Percentiles rank a stretch among this genome's conserved stretches.
Evolutionary conservation across 1,139 yeast species (phyloP).

Genomic region (Kodamaea arcana): DNA sequence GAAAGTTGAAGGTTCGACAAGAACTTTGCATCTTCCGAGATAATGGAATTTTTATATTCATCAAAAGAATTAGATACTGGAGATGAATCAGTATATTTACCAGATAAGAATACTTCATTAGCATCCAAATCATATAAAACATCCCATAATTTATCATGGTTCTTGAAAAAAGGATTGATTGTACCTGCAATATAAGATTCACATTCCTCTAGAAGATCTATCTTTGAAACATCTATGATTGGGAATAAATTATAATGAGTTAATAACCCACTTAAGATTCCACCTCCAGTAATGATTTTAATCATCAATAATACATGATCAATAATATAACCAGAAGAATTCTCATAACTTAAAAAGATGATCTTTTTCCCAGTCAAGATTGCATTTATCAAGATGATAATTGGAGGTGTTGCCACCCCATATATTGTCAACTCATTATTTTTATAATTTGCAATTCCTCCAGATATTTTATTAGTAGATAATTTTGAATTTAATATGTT

Average conservation of each 20-base stretch:
- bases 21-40: slow-evolving; percentile 46
- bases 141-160: slow-evolving; percentile 57
- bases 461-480: slow-evolving; percentile 18
- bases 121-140: slow-evolving; percentile 53
- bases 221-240: slow-evolving; percentile 58
- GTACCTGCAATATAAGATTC: slow-evolving; percentile 63
- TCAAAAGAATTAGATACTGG: slow-evolving; percentile 7
- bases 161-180: slow-evolving; percentile 61
- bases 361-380: slow-evolving; percentile 55
- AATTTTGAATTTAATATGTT: slow-evolving; percentile 34
- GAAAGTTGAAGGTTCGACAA: slow-evolving; percentile 43
- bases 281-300: slow-evolving; percentile 57
- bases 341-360: slow-evolving; percentile 51
- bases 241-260: slow-evolving; percentile 52
- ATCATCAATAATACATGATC: slow-evolving; percentile 52
- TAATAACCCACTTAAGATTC: slow-evolving; percentile 49
- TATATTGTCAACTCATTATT: slow-evolving; percentile 46
- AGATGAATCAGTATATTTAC: slow-evolving; percentile 9
- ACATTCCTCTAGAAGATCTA: slow-evolving; percentile 50
- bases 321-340: slow-evolving; percentile 52
- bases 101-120: slow-evolving; percentile 38
- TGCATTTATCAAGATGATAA: slow-evolving; percentile 53
- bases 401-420: slow-evolving; percentile 57
- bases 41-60: slow-evolving; percentile 33
- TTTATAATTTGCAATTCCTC: slow-evolving; percentile 12